Base-by-base conservation (phyloP, 2,329 filamentous ascomycete species). In the Paecilomyces niveus region DNA sequence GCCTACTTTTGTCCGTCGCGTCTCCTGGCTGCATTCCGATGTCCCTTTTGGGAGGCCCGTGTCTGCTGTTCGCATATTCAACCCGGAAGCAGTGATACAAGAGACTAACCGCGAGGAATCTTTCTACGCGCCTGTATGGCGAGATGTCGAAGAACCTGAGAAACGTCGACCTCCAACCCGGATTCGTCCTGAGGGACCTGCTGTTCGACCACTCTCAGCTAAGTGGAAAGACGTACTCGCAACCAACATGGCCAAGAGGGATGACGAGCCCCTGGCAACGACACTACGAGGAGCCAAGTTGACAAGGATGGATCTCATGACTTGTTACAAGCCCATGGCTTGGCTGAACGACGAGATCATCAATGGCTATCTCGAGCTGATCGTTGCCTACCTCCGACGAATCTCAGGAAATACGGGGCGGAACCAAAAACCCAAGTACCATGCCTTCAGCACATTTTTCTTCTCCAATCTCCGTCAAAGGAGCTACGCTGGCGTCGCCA, bases 291-390 rank as follows among this genome's bases (percentile, higher is more conserved):
- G 73, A n/a, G 72, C 75, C 29, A 66, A 70, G 10, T 57, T 77
- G 31, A 75, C 67, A 33, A 68, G 67, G 53, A 68, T 62, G 31
- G 72, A 75, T 58, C 68, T 77, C 51, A 62, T 67, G 1, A 75
- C 73, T 1, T 77, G 75, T 57, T 67, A 68, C 56, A 70, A 65
- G 4, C 66, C 63, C 5, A 55, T 67, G 60, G 70, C 68, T 1
- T 79, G 77, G 77, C 66, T 79, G 22, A 79, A 79, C 56, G 77
- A 79, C 58, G 76, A 78, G 57, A 70, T 78, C 1, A 78, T 79
- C 61, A 79, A 79, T 59, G 70, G 72, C 15, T 78, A 79, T 58
- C 67, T 79, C 22, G 68, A 65, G n/a, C 58, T 78, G n/a, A 66
- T 78, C 29, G 62, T 76, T 24, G 70, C 74, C 45, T 73, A 76